Base-by-base conservation (phyloP, 148 eudicot species). In the Cornus suecica region DNA sequence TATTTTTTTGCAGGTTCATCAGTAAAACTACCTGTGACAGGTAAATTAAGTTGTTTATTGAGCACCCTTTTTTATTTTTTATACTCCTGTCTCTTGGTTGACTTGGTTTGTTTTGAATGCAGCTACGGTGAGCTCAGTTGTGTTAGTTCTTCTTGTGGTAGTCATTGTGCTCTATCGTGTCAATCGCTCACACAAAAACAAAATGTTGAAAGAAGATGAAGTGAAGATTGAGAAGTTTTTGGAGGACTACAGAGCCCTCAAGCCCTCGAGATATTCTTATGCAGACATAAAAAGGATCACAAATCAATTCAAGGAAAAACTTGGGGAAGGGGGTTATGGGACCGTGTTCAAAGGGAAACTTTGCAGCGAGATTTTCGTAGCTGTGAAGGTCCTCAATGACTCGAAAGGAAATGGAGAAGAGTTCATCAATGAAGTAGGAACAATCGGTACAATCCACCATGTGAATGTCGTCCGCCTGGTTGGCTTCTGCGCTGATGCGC, bases 401-500 rank as follows among this genome's bases (percentile, higher is more conserved):
- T 69, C 30, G 23, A 68, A 0, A 26, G 71, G 8, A 20, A 41
- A 68, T 2, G 71, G 54, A 2, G 71, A 41, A 16, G 71, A 69
- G 29, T 69, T 69, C 72, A 69, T 69, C 16, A 42, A 69, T 69
- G 72, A 69, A 69, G 58, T 69, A 2, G 72, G 58, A 42, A 69
- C 72, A 42, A 69, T 69, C 23, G 72, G 72, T 4, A 69, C 5
- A 48, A 69, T 69, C 58, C 52, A 37, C 71, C 71, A 68, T 68
- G 71, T 68, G 24, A 68, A 68, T 68, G 32, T 68, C 11, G 71
- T 68, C 5, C 52, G 52, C 48, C n/a, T 68, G 52, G 71, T 68
- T 24, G 71, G 71, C 15, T 68, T 32, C 37, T 68, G 71, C 37
- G 71, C 71, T 20, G 52, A 68, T 68, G 71, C 52, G 15, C 13